Evolutionary conservation across 495 filamentous ascomycete species (phyloP).

Genomic region (Niebla homalea): DNA sequence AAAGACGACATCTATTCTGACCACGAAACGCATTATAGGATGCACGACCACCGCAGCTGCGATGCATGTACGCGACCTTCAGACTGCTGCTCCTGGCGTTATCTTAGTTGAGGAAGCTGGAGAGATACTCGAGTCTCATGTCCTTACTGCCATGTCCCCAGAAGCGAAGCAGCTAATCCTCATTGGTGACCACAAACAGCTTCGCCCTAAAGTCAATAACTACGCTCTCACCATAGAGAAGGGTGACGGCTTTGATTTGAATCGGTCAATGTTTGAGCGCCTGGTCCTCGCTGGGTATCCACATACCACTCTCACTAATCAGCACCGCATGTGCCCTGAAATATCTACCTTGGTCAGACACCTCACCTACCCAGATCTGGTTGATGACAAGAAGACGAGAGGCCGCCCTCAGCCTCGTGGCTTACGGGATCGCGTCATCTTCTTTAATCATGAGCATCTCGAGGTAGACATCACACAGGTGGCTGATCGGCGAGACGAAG

Average conservation of each 20-base stretch:
- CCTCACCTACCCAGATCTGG: conserved; percentile 51
- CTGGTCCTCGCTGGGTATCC: conserved; percentile 42
- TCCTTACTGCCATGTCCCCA: conserved; percentile 47
- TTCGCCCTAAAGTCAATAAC: conserved; percentile 58
- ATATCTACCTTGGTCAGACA: conserved; percentile 48
- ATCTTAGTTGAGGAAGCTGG: conserved; percentile 68
- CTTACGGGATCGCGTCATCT: conserved; percentile 49
- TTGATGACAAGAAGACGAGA: conserved; percentile 42
- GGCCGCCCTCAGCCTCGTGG: conserved; percentile 40
- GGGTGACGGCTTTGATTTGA: conserved; percentile 56
- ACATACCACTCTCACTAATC: conserved; percentile 43
- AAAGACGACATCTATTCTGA: conserved; percentile 32
- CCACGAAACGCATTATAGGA: conserved; percentile 49
- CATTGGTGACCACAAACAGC: conserved; percentile 69
- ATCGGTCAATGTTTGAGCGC: conserved; percentile 60
- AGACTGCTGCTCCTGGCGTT: conserved; percentile 36
- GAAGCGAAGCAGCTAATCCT: conserved; percentile 54
- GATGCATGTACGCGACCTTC: conserved; percentile 42
- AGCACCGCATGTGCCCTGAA: conserved; percentile 60
- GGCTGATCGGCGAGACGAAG: conserved; percentile 39
- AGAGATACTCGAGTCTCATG: conserved; percentile 62
- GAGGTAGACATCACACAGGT: conserved; percentile 33
- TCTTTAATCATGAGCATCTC: conserved; percentile 45
- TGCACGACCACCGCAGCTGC: conserved; percentile 69
- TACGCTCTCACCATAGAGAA: conserved; percentile 52